Conservation (phyloP, 129 eudicot genomes). For the Flaveria brownii region DNA sequence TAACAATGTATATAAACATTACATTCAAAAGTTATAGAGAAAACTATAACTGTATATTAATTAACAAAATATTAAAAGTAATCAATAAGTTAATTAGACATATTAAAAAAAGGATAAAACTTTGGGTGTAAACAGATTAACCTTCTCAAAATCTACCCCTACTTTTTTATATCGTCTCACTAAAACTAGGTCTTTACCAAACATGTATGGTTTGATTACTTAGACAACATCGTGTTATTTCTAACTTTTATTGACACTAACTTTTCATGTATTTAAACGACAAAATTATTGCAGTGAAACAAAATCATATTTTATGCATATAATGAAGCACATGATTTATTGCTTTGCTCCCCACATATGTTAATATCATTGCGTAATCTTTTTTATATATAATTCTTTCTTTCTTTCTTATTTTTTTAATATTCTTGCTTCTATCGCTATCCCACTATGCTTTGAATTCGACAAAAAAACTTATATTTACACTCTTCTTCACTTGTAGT, state of each 20-base stretch:
- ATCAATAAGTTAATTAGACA: too few species aligned
- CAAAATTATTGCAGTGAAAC: background rate
- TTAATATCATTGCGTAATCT: background rate
- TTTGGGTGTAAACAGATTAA: too few species aligned
- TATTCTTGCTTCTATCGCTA: background rate
- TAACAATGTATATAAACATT: too few species aligned
- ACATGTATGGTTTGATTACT: too few species aligned
- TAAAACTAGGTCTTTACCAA: too few species aligned
- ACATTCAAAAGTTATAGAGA: too few species aligned
- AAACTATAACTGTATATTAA: too few species aligned
- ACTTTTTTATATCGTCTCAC: too few species aligned
- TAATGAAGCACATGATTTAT: background rate
- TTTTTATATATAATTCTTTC: background rate
- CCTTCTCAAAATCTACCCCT: too few species aligned
- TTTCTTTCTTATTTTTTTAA: background rate
- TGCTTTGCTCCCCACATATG: background rate
- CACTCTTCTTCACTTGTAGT: conserved; percentile 12
- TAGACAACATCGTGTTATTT: background rate
- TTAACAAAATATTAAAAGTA: too few species aligned
- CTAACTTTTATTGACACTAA: background rate
- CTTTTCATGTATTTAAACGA: too few species aligned
- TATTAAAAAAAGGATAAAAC: too few species aligned
- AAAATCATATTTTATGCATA: background rate
- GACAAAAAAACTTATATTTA: conserved; percentile 5
- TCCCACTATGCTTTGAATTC: background rate